phyloP scores from a whole-genome alignment of 2,329 filamentous ascomycete species.

The Epicoccum sorghinum region DNA sequence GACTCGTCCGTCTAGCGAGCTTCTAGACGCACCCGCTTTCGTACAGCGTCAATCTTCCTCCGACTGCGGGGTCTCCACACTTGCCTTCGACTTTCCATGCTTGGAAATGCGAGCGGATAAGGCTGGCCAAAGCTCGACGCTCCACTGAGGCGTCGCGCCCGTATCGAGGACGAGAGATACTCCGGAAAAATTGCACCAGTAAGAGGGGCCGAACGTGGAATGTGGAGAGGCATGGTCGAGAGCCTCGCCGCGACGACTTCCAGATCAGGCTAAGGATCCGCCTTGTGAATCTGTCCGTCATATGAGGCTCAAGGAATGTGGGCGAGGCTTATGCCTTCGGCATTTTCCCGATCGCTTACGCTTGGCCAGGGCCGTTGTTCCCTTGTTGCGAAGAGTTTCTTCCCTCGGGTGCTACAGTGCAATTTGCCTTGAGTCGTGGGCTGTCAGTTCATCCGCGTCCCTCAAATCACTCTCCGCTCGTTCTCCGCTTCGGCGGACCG shows the following conservation, averaged over 20 bases:
- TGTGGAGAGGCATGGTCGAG: slow-evolving; percentile 3
- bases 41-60: slow-evolving; percentile 18
- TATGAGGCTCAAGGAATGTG: slow-evolving; percentile 20
- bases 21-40: slow-evolving; percentile 29
- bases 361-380: slow-evolving; percentile 11
- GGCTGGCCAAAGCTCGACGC: slow-evolving; percentile 20
- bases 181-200: slow-evolving; percentile 24
- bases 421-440: slow-evolving; percentile 6
- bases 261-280: slow-evolving; percentile 20
- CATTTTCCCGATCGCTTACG: slow-evolving; percentile 14
- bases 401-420: not conserved
- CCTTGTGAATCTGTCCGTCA: slow-evolving; percentile 17
- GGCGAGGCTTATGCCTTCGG: slow-evolving; percentile 12
- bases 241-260: slow-evolving; percentile 13
- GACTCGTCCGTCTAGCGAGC: slow-evolving; percentile 28
- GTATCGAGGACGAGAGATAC: slow-evolving; percentile 19
- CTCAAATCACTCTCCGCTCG: slow-evolving; percentile 5
- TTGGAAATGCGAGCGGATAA: slow-evolving; percentile 20
- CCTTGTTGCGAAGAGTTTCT: not conserved
- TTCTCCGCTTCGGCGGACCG: slow-evolving; percentile 13
- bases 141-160: slow-evolving; percentile 11
- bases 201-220: slow-evolving; percentile 7
- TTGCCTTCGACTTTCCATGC: slow-evolving; percentile 11
- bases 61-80: slow-evolving; percentile 31
- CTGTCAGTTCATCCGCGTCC: slow-evolving; percentile 5